Base-by-base conservation (phyloP, 108 stramenopile genomes). In the Stephanodiscus minutulus region DNA sequence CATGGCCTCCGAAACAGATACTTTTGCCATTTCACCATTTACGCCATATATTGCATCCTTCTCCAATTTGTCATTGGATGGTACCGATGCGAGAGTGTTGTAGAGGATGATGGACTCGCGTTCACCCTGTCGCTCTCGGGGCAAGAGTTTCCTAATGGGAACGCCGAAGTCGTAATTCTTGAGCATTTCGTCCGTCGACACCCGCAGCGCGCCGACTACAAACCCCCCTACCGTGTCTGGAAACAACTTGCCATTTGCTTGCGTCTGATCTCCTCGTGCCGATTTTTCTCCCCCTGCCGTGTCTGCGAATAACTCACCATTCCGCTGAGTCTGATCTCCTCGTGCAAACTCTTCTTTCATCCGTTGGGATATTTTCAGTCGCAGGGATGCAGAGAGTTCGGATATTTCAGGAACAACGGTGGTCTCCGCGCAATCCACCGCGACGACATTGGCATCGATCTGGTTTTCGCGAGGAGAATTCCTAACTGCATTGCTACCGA, bases 131-230 rank as follows among this genome's bases (percentile, higher is more conserved):
- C 61, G n/a, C 33, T 22, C 15, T 21, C 57, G 0, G 1, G 5
- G 6, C 29, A 2, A 9, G 56, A n/a, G 18, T 20, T 52, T 24
- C 35, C 71, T 71, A 25, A 44, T 21, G 17, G 76, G 76, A 21
- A 77, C 70, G 18, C 76, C 76, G 22, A 71, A 70, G 36, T 77
- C 76, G 24, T 58, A 68, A 9, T 4, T 44, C 20, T 21, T 29
- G 18, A 77, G 24, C 9, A 77, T 55, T n/a, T 77, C 76, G 6
- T 61, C 76, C 59, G 41, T 70, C 43, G 68, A 63, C 37, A 70
- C 69, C 18, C 67, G 57, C 17, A 70, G 37, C 3, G 61, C 61
- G 7, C 74, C 74, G 6, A 55, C 53, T 5, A 48, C 74, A 64
- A 50, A 61, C 11, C 48, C 59, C 35, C 24, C 31, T 3, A 66